Evolutionary conservation across 768 basidiomycete genomes (phyloP).

Genomic region (Coprinopsis sp.): DNA sequence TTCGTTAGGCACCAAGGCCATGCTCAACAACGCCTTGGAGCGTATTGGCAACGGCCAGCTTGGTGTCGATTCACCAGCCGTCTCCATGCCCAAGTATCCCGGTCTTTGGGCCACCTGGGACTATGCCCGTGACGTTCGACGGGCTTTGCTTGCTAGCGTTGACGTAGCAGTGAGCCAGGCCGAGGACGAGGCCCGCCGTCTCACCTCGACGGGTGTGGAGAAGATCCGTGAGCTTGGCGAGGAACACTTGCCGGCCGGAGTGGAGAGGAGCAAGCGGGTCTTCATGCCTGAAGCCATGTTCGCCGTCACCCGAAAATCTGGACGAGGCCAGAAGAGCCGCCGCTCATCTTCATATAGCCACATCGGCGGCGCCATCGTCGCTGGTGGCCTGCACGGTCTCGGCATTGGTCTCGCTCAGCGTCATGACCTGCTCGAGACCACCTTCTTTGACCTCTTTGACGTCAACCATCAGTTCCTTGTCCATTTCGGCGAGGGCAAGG

Average conservation of each 20-base stretch:
- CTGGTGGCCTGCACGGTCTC: constrained; percentile 75
- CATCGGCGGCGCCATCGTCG: constrained; percentile 52
- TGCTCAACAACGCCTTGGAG: constrained; percentile 67
- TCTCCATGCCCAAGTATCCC: constrained; percentile 74
- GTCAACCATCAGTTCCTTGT: constrained; percentile 73
- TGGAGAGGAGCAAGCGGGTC: constrained; percentile 74
- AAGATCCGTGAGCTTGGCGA: constrained; percentile 69
- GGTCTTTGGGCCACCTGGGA: constrained; percentile 82
- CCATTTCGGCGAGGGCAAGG: constrained; percentile 56
- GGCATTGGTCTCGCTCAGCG: constrained; percentile 79
- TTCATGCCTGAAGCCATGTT: constrained; percentile 99
- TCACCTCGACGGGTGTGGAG: constrained; percentile 62
- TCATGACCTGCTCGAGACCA: constrained; percentile 72
- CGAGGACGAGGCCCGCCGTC: constrained; percentile 75
- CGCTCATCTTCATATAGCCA: constrained; percentile 28
- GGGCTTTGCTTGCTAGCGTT: constrained; percentile 69
- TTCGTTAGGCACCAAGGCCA: constrained; percentile 46
- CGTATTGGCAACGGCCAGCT: constrained; percentile 73
- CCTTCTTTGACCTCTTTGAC: constrained; percentile 83
- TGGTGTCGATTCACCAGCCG: constrained; percentile 42
- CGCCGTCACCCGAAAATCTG: constrained; percentile 45
- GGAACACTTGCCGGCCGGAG: constrained; percentile 70
- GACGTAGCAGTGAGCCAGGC: constrained; percentile 76
- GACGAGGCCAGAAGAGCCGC: constrained; percentile 34
- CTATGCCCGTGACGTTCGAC: constrained; percentile 77